These are phyloP conservation scores for Puccinellia tenuiflora DNA, from an alignment of 176 grass and related monocot genomes.

Conservation along the genomic window DNA sequence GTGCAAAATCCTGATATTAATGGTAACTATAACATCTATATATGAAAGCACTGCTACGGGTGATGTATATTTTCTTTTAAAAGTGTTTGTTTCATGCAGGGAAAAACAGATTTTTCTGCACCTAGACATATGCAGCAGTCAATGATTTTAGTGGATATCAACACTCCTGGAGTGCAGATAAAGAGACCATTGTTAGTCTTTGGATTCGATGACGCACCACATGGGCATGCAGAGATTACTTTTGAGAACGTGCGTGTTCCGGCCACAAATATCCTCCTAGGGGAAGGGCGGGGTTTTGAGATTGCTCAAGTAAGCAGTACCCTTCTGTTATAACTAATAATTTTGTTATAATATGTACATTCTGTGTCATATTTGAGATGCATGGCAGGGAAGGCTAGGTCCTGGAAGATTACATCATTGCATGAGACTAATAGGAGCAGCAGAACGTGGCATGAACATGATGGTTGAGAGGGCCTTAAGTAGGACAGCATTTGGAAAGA, in stretches of 20 bases:
- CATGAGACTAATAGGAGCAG: conserved; percentile 88
- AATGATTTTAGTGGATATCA: conserved; percentile 90
- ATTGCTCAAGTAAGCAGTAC: conserved; percentile 81
- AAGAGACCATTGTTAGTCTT: conserved; percentile 84
- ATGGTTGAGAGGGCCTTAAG: conserved; percentile 84
- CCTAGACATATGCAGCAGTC: conserved; percentile 88
- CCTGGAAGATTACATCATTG: conserved; percentile 96
- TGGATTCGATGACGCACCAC: conserved; percentile 91
- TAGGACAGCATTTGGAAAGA: conserved; percentile 74
- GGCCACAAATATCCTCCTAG: conserved; percentile 74
- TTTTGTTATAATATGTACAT: neutral
- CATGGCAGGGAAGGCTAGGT: conserved; percentile 87
- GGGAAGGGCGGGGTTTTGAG: conserved; percentile 88
- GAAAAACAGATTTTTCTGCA: conserved; percentile 87
- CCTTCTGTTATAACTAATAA: neutral
- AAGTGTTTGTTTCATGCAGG: conserved; percentile 46
- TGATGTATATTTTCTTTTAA: neutral
- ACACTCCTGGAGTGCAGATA: conserved; percentile 77
- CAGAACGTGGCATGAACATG: conserved; percentile 82
- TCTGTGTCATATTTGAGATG: neutral
- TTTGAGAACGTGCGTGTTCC: conserved; percentile 89
- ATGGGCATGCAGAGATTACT: conserved; percentile 89
- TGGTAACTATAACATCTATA: conserved; percentile 46
- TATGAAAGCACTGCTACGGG: neutral
- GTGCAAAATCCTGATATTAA: conserved; percentile 90